These are phyloP conservation scores for Lepidium africanum DNA, from an alignment of 345 rosid genomes.

Conservation along the genomic window DNA sequence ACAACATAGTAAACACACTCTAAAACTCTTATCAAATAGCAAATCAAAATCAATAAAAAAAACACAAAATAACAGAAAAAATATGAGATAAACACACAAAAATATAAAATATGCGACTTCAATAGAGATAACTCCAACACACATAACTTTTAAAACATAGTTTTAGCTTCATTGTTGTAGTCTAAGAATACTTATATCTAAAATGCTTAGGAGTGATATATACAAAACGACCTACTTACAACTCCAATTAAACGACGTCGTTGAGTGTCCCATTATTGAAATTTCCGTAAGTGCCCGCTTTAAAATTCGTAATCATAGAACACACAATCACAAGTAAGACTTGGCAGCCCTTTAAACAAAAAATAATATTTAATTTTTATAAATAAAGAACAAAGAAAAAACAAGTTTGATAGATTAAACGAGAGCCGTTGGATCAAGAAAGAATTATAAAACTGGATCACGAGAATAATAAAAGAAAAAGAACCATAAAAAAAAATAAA, in stretches of 20 bases:
- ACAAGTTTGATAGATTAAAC: neutral
- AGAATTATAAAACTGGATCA: conserved; percentile 25
- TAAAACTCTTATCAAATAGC: too few relatives aligned
- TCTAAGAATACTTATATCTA: too few relatives aligned
- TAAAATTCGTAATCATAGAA: neutral
- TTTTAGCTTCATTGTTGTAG: too few relatives aligned
- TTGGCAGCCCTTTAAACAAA: neutral
- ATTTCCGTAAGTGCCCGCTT: neutral
- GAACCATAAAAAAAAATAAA: neutral
- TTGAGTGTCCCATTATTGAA: neutral
- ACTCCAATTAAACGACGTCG: neutral
- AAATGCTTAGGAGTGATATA: too few relatives aligned
- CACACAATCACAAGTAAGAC: neutral
- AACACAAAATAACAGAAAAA: too few relatives aligned
- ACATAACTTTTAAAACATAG: too few relatives aligned
- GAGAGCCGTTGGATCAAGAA: conserved; percentile 22
- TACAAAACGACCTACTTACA: neutral
- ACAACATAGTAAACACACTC: too few relatives aligned
- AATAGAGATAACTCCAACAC: too few relatives aligned
- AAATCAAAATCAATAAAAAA: too few relatives aligned
- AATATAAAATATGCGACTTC: too few relatives aligned
- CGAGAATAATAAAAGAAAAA: conserved; percentile 13
- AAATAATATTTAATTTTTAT: neutral
- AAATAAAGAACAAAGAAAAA: neutral
- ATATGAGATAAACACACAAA: too few relatives aligned